Evolutionary conservation across 192 early-diverging fungal genomes (phyloP).

Genomic region (Coemansia sp.): DNA sequence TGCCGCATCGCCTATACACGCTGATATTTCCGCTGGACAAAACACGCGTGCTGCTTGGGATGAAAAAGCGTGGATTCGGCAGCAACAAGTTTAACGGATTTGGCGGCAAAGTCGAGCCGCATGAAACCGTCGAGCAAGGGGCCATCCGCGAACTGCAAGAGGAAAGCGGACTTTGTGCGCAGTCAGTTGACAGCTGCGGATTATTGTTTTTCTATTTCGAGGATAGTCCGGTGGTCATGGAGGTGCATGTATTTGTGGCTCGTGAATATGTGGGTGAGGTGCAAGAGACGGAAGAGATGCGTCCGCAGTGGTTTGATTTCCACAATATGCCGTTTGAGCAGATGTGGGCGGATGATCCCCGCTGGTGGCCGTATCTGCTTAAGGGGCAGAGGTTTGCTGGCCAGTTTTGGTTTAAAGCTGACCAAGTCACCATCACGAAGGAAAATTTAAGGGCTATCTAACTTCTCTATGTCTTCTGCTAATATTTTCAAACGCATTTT

Average conservation of each 20-base stretch:
- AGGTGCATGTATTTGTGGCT: constrained; percentile 63
- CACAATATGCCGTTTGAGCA: constrained; percentile 58
- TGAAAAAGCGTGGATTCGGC: constrained; percentile 83
- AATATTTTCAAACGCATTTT: neutral
- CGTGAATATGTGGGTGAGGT: constrained; percentile 49
- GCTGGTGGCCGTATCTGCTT: constrained; percentile 64
- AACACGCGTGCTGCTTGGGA: constrained; percentile 62
- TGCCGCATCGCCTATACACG: constrained; percentile 41
- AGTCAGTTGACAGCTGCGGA: constrained; percentile 51
- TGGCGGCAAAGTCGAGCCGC: constrained; percentile 73
- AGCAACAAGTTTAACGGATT: constrained; percentile 68
- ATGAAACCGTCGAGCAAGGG: constrained; percentile 61
- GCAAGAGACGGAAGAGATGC: constrained; percentile 74
- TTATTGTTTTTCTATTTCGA: constrained; percentile 67
- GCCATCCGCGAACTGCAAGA: constrained; percentile 66
- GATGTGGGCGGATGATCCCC: constrained; percentile 73
- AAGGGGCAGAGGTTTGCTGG: constrained; percentile 48
- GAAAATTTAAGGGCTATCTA: constrained; percentile 14
- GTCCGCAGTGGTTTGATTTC: constrained; percentile 65
- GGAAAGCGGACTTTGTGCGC: constrained; percentile 54
- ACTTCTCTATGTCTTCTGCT: constrained; percentile 2
- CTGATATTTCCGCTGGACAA: constrained; percentile 40
- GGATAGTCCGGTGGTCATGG: constrained; percentile 59
- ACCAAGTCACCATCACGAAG: constrained; percentile 34
- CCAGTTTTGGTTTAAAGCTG: constrained; percentile 52